Conservation (phyloP, 805 yeast species). For the Citeromyces matritensis region DNA sequence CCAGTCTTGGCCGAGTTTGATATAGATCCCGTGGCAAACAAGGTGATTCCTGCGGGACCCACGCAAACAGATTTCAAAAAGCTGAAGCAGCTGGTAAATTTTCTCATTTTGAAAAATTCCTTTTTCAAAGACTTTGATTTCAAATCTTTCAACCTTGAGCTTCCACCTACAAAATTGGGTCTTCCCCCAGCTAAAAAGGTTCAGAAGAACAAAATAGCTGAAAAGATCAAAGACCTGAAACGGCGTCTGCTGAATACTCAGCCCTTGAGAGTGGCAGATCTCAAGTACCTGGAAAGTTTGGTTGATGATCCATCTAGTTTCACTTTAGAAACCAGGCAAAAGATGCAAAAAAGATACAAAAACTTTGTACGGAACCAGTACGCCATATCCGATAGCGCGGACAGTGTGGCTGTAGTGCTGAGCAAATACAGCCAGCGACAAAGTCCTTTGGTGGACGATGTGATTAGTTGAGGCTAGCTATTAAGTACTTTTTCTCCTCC, state of each 20-base stretch:
- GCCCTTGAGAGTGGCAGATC: slow-evolving; percentile 7
- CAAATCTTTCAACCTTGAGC: slow-evolving; percentile 1
- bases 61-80: slow-evolving; percentile 3
- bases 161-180: slow-evolving; percentile 10
- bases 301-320: background rate
- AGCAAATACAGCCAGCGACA: no score
- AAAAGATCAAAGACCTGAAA: slow-evolving; percentile 6
- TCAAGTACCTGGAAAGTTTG: slow-evolving; percentile 6
- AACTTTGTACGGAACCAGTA: slow-evolving; percentile 1
- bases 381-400: background rate
- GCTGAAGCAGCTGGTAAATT: slow-evolving; percentile 1
- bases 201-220: slow-evolving; percentile 6
- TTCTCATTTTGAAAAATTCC: background rate
- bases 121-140: background rate
- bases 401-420: no score
- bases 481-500: no score
- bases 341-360: background rate
- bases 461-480: no score
- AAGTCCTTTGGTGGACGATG: no score
- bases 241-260: slow-evolving; percentile 4
- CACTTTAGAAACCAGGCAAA: background rate
- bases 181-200: slow-evolving; percentile 7
- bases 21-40: no score
- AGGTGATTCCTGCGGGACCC: background rate
- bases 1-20: no score